phyloP scores from a whole-genome alignment of 768 basidiomycete species.

The Suillus clintonianus region DNA sequence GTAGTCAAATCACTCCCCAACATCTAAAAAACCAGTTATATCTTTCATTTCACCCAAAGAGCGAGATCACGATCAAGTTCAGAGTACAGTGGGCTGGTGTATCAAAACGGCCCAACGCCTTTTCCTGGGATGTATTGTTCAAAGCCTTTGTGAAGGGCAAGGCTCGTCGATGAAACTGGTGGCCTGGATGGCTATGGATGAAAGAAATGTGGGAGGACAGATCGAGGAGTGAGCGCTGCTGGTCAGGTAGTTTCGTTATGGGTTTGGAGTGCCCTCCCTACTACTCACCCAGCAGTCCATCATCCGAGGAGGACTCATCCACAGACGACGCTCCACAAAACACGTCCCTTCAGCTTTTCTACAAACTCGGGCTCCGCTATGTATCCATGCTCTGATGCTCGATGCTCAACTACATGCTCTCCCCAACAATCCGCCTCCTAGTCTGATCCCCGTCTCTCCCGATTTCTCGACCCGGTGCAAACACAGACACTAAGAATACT shows the following conservation, averaged over 20 bases:
- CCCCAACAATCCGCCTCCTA: too few species aligned
- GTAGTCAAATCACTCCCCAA: too few species aligned
- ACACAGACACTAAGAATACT: too few species aligned
- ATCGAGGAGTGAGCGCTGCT: slow-evolving; percentile 90
- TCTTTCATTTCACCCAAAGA: too few species aligned
- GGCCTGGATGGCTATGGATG: slow-evolving; percentile 81
- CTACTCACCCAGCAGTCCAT: slow-evolving; percentile 12
- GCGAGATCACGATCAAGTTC: slow-evolving; percentile 93
- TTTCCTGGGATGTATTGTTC: slow-evolving; percentile 83
- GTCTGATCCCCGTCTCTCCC: too few species aligned
- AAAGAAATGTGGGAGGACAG: slow-evolving; percentile 91
- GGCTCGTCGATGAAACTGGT: slow-evolving; percentile 17
- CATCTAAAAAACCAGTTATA: slow-evolving; percentile 55
- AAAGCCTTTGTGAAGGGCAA: slow-evolving; percentile 72
- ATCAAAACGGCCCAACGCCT: slow-evolving; percentile 68
- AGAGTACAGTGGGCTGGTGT: slow-evolving; percentile 89
- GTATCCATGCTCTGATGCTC: too few species aligned
- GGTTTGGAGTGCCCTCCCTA: slow-evolving; percentile 78
- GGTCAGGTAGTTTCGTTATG: slow-evolving; percentile 93
- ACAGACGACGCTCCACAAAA: too few species aligned
- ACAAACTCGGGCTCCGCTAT: too few species aligned
- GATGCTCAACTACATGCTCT: too few species aligned
- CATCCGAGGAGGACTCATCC: too few species aligned
- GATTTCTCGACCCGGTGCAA: too few species aligned
- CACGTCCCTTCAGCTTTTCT: too few species aligned